Conservation (phyloP, 2,329 filamentous ascomycete genomes). For the Penicillium vulpinum region DNA sequence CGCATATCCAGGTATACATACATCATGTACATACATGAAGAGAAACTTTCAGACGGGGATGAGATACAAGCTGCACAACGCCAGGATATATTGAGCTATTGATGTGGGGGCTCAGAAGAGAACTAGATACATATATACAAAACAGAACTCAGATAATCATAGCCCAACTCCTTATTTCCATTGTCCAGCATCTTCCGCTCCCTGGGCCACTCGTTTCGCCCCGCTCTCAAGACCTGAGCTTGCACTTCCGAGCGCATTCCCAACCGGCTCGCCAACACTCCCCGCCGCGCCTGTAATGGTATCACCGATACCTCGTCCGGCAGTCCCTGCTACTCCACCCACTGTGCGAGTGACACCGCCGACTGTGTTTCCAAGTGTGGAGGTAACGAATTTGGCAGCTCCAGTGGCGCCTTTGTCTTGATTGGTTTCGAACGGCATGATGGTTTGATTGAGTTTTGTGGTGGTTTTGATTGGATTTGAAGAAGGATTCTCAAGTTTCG, state of each 20-base stretch:
- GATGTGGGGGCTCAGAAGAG: neutral
- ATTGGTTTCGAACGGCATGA: constrained; percentile 18
- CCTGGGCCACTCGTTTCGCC: constrained; percentile 51
- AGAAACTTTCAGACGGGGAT: too few species aligned
- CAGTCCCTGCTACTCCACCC: constrained; percentile 57
- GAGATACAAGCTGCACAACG: neutral
- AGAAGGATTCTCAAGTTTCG: neutral
- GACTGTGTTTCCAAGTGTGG: constrained; percentile 56
- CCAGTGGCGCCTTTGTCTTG: constrained; percentile 49
- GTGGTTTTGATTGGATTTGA: neutral
- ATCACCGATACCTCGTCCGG: constrained; percentile 58
- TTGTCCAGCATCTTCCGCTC: constrained; percentile 59
- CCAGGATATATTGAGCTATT: neutral
- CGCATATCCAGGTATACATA: neutral
- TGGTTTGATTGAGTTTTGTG: neutral
- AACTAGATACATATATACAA: neutral
- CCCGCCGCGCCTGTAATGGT: constrained; percentile 58
- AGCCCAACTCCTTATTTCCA: constrained; percentile 41
- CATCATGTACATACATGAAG: too few species aligned
- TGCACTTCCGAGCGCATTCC: constrained; percentile 56
- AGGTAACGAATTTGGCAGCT: constrained; percentile 57
- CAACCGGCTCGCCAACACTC: constrained; percentile 55
- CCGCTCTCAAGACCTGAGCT: constrained; percentile 58
- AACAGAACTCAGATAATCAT: neutral
- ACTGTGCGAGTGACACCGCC: constrained; percentile 56